Evolutionary conservation across 208 protist genomes (phyloP).

Genomic region (Leishmania aethiopica): DNA sequence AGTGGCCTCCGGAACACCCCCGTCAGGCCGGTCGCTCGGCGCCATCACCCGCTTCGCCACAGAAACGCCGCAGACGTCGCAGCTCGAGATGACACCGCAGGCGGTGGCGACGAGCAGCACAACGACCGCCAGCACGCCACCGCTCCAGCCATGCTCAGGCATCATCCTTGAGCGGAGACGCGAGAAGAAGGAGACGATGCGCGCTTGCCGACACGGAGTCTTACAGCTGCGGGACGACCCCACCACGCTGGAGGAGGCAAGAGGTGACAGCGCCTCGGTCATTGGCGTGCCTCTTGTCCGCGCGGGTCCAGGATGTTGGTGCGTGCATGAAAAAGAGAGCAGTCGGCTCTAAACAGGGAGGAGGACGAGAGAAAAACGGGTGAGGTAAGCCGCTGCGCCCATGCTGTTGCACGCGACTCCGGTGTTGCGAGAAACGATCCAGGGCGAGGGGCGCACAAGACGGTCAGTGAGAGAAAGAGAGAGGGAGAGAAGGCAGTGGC

Average conservation of each 20-base stretch:
- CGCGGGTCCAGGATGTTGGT: neutral
- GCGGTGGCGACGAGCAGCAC: neutral
- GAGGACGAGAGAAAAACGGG: neutral
- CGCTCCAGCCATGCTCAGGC: neutral
- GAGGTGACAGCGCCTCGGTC: neutral
- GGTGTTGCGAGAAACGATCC: neutral
- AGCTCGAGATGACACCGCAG: slow-evolving; percentile 5
- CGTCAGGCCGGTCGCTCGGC: neutral
- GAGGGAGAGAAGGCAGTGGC: neutral
- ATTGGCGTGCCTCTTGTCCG: neutral
- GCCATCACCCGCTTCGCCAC: slow-evolving; percentile 1
- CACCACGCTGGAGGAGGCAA: neutral
- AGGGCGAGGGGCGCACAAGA: neutral
- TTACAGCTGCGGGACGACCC: neutral
- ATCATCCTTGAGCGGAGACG: neutral
- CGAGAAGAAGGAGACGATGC: neutral
- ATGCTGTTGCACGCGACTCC: neutral
- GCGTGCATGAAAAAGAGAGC: too few species aligned
- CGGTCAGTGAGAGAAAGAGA: neutral
- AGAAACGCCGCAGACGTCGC: slow-evolving; percentile 7
- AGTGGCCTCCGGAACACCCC: neutral
- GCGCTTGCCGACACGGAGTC: neutral
- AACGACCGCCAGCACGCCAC: neutral
- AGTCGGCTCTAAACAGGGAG: neutral
- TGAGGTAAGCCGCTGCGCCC: neutral